Evolutionary conservation across 2,329 filamentous ascomycete genomes (phyloP).

Genomic region (Trichophyton simii): DNA sequence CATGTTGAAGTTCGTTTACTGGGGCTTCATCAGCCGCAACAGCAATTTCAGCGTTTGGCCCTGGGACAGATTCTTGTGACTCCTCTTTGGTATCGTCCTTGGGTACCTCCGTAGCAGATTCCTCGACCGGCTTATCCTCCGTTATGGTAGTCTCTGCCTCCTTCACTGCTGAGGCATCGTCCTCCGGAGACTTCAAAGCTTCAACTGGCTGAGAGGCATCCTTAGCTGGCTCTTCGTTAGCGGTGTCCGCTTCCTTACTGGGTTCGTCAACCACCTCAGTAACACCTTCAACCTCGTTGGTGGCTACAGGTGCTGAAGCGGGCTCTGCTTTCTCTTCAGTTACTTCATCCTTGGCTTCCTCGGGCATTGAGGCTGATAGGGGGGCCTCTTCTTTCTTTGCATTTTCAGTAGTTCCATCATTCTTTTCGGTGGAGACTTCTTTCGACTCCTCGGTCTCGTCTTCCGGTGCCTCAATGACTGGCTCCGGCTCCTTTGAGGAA

Average conservation of each 20-base stretch:
- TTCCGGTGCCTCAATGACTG: background rate
- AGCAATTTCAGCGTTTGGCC: background rate
- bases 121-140: background rate
- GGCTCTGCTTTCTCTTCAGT: background rate
- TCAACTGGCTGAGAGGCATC: background rate
- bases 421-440: background rate
- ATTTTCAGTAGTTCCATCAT: background rate
- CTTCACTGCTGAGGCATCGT: background rate
- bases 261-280: background rate
- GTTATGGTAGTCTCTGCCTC: background rate
- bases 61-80: background rate
- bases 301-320: background rate
- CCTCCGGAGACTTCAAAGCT: background rate
- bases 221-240: background rate
- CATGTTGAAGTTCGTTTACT: background rate
- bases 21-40: background rate
- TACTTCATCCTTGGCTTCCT: background rate
- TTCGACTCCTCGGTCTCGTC: background rate
- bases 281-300: background rate
- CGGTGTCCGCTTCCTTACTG: background rate
- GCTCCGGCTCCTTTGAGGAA: background rate
- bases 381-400: background rate
- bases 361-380: background rate
- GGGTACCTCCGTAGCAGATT: background rate
- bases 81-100: background rate